phyloP scores from a whole-genome alignment of 2,329 filamentous ascomycete species.

The Aspergillus novofumigatus region DNA sequence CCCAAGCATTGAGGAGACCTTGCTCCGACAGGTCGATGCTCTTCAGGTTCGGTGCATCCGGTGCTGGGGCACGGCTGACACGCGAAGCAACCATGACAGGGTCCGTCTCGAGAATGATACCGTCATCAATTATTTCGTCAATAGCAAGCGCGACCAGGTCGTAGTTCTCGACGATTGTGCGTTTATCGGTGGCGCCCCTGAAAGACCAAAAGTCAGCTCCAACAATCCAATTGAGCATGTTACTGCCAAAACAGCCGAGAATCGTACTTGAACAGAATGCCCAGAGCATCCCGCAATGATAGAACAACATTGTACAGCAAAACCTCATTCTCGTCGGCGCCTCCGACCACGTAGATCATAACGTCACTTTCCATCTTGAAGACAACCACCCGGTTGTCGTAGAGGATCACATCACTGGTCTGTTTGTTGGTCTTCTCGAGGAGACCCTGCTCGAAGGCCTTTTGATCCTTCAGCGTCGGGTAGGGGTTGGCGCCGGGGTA shows the following conservation, averaged over 20 bases:
- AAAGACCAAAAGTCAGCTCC: constrained; percentile 13
- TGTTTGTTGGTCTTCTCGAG: constrained; percentile 95
- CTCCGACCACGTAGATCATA: constrained; percentile 91
- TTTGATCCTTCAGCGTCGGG: constrained; percentile 85
- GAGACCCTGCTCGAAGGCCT: constrained; percentile 92
- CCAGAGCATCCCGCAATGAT: constrained; percentile 82
- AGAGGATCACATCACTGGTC: constrained; percentile 91
- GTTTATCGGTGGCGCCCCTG: constrained; percentile 94
- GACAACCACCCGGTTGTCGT: constrained; percentile 92
- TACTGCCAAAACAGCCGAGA: neutral
- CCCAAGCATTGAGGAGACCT: constrained; percentile 87
- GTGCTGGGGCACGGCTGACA: constrained; percentile 84
- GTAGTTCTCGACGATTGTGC: constrained; percentile 98
- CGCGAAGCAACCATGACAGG: constrained; percentile 88
- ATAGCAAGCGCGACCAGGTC: constrained; percentile 90
- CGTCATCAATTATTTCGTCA: constrained; percentile 92
- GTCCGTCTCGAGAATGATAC: constrained; percentile 95
- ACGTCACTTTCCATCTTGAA: constrained; percentile 98
- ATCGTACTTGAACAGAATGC: constrained; percentile 83
- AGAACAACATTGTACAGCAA: constrained; percentile 92
- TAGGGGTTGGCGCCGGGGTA: constrained; percentile 72
- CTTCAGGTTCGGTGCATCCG: constrained; percentile 83
- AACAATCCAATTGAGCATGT: neutral
- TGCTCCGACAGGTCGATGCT: constrained; percentile 95
- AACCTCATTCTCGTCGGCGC: constrained; percentile 92